Evolutionary conservation across 495 filamentous ascomycete genomes (phyloP).

Genomic region (Aspergillus sclerotioniger): DNA sequence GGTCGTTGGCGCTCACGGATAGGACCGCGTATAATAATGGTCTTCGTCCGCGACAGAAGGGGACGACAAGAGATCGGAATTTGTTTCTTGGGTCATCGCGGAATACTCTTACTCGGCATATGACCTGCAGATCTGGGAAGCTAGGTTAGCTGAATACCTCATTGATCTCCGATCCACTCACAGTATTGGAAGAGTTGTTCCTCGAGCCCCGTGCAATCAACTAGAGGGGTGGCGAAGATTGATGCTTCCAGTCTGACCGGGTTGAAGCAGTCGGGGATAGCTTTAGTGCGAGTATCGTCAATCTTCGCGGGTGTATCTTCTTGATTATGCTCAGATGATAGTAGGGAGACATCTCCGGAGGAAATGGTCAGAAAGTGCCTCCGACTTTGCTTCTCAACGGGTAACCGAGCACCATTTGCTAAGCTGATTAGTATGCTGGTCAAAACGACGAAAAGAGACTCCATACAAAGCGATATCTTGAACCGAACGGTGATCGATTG

Average conservation of each 20-base stretch:
- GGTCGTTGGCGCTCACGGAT: slow-evolving; percentile 8
- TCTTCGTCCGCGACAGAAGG: background rate
- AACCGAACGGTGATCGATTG: slow-evolving; percentile 1
- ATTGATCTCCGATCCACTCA: background rate
- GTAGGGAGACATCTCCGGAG: background rate
- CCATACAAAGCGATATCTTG: slow-evolving; percentile 3
- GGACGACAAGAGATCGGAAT: slow-evolving; percentile 5
- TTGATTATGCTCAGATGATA: slow-evolving; percentile 1
- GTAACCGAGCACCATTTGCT: background rate
- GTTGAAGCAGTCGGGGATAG: background rate
- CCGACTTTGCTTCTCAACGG: background rate
- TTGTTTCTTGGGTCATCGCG: slow-evolving; percentile 1
- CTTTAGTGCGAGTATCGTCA: too few relatives aligned
- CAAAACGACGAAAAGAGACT: too few relatives aligned
- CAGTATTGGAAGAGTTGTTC: slow-evolving; percentile 9
- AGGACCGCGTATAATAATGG: slow-evolving; percentile 6
- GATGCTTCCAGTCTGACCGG: background rate
- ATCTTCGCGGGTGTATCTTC: background rate
- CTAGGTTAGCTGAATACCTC: background rate
- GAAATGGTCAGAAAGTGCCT: slow-evolving; percentile 8
- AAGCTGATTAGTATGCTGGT: background rate
- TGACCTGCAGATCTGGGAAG: slow-evolving; percentile 2
- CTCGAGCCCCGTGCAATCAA: background rate
- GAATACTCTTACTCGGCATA: slow-evolving; percentile 4
- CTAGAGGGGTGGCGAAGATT: background rate